A percentile compares a stretch with the other conserved stretches of the same genome.
phyloP scores from a whole-genome alignment of 169 alveolate genomes.

The Theileria parva region DNA sequence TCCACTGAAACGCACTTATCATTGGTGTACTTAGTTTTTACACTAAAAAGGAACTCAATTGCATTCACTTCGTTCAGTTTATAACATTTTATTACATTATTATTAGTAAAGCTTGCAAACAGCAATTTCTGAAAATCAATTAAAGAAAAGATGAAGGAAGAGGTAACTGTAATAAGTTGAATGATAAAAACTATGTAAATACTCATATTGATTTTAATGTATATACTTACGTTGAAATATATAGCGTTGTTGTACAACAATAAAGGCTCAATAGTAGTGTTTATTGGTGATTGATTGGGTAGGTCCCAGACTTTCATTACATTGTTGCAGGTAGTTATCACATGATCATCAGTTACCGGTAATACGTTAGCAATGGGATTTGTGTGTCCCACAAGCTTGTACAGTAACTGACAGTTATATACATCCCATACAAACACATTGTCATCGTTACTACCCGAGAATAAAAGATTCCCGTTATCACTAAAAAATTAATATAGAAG shows the following conservation, averaged over 20 bases:
- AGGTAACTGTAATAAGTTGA: neutral
- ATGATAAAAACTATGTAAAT: neutral
- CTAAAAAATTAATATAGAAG: conserved; percentile 40
- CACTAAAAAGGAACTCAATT: neutral
- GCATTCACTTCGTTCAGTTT: neutral
- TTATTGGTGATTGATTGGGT: conserved; percentile 80
- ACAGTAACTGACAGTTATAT: conserved; percentile 79
- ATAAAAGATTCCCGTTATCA: conserved; percentile 64
- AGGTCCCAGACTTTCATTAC: conserved; percentile 85
- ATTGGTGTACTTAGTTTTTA: conserved; percentile 7
- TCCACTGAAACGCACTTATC: conserved; percentile 25
- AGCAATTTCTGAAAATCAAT: conserved; percentile 15
- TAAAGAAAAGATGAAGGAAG: neutral
- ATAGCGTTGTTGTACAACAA: conserved; percentile 69
- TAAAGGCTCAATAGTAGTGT: conserved; percentile 74
- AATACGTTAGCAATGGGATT: conserved; percentile 76
- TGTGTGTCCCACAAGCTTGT: conserved; percentile 80
- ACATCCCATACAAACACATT: conserved; percentile 84
- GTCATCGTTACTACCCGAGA: conserved; percentile 84
- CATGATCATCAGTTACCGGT: conserved; percentile 16
- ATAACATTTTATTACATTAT: neutral
- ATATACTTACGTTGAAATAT: conserved; percentile 65
- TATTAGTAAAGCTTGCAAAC: neutral
- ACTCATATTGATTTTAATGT: neutral
- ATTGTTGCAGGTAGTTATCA: conserved; percentile 24